Evolutionary conservation across 345 rosid genomes (phyloP).

Genomic region (Linum lewisii): DNA sequence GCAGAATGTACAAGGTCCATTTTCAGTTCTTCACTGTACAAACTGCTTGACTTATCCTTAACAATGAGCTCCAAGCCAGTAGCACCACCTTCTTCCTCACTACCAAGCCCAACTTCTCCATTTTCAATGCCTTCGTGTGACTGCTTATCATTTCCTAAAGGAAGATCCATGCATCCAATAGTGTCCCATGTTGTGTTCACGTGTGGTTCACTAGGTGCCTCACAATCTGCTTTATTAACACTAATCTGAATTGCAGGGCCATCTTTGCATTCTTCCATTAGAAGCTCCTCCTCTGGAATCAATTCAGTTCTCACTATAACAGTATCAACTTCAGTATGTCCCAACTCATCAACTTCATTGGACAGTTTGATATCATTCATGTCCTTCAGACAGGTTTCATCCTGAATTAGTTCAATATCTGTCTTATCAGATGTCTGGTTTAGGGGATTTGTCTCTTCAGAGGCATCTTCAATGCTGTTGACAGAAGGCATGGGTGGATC

Average conservation of each 20-base stretch:
- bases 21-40: constrained; percentile 30
- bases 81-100: constrained; percentile 24
- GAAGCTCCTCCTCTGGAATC: constrained; percentile 23
- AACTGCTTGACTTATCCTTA: constrained; percentile 16
- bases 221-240: constrained; percentile 19
- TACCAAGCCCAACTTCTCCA: constrained; percentile 15
- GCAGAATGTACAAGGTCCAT: constrained; percentile 15
- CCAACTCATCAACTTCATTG: constrained; percentile 20
- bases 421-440: constrained; percentile 15
- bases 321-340: neutral
- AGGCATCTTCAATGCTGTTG: constrained; percentile 15
- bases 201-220: constrained; percentile 16
- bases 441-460: constrained; percentile 18
- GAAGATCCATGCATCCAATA: constrained; percentile 18
- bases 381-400: constrained; percentile 17
- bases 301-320: constrained; percentile 23
- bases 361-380: constrained; percentile 15
- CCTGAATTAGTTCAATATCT: constrained; percentile 11
- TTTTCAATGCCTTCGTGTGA: constrained; percentile 22
- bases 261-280: constrained; percentile 32
- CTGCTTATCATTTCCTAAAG: constrained; percentile 30
- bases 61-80: constrained; percentile 28
- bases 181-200: constrained; percentile 19
- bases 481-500: constrained; percentile 5
- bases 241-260: constrained; percentile 22